Conservation (phyloP, 1,139 yeast genomes). For the Magnusiomyces tetraspermus region DNA sequence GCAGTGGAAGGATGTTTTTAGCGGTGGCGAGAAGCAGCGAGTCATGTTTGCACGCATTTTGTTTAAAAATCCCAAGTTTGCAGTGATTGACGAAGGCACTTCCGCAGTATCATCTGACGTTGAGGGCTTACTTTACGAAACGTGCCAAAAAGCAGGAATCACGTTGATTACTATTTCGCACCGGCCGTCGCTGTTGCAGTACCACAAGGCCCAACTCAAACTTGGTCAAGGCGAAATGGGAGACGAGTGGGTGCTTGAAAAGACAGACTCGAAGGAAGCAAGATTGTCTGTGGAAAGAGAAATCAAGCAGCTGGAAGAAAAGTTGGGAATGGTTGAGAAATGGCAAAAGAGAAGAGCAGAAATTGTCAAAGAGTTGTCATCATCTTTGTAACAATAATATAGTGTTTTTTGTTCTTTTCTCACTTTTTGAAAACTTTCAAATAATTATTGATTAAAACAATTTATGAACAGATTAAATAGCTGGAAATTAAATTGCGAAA, state of each 20-base stretch:
- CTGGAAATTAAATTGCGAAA: too few relatives aligned
- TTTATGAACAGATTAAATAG: too few relatives aligned
- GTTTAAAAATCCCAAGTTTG: constrained; percentile 72
- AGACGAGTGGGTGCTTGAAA: constrained; percentile 38
- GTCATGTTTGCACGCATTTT: constrained; percentile 81
- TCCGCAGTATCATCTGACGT: constrained; percentile 89
- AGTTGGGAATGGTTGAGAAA: constrained; percentile 27
- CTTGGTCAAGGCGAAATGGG: constrained; percentile 55
- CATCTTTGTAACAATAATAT: too few relatives aligned
- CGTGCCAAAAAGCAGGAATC: constrained; percentile 58
- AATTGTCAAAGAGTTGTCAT: constrained; percentile 20
- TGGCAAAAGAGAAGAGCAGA: constrained; percentile 30
- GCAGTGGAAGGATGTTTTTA: constrained; percentile 84
- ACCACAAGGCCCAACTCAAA: constrained; percentile 59
- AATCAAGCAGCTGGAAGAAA: constrained; percentile 26
- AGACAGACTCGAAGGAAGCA: constrained; percentile 24
- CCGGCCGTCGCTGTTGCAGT: constrained; percentile 74
- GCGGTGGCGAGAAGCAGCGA: constrained; percentile 95
- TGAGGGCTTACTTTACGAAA: constrained; percentile 78
- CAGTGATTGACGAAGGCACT: constrained; percentile 85
- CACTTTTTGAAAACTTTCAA: not conserved
- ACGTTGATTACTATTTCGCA: constrained; percentile 80
- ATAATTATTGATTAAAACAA: not conserved
- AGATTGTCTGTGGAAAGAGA: constrained; percentile 31
- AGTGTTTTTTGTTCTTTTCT: too few relatives aligned